Evolutionary conservation across 2,329 filamentous ascomycete genomes (phyloP).

Genomic region (Sphaerostilbella broomeana): DNA sequence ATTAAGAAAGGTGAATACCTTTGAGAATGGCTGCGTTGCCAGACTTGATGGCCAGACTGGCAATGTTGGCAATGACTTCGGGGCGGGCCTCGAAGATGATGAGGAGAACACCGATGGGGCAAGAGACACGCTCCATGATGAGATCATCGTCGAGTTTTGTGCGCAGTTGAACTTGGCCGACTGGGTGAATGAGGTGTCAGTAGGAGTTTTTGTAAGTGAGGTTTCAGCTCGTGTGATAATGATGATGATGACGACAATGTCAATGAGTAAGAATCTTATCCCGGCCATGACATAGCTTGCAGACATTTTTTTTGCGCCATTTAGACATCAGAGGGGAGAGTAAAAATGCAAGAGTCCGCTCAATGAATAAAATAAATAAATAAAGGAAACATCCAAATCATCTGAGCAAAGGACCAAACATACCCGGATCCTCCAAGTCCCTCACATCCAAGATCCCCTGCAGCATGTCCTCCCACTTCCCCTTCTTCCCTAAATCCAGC

Average conservation of each 20-base stretch:
- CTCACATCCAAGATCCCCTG: constrained; percentile 88
- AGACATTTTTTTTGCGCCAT: no score
- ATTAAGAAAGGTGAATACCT: no score
- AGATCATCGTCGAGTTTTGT: constrained; percentile 84
- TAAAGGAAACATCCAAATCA: no score
- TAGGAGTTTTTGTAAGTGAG: no score
- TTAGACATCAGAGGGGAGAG: neutral
- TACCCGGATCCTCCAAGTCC: constrained; percentile 77
- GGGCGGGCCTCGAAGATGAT: constrained; percentile 98
- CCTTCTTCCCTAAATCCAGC: constrained; percentile 75
- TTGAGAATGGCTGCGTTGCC: constrained; percentile 96
- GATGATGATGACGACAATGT: neutral
- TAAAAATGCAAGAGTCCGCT: neutral
- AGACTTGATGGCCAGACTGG: constrained; percentile 90
- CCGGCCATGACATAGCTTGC: neutral
- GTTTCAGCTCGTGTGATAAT: no score
- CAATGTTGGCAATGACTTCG: constrained; percentile 97
- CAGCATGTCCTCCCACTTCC: constrained; percentile 97
- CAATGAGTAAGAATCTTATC: neutral
- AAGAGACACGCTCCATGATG: constrained; percentile 78
- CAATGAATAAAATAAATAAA: neutral
- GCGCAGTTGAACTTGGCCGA: constrained; percentile 76
- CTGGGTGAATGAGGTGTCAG: no score
- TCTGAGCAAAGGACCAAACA: constrained; percentile 28
- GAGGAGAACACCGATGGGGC: constrained; percentile 92